phyloP scores from a whole-genome alignment of 2,329 filamentous ascomycete species.

The Aspergillus spinulosporus region DNA sequence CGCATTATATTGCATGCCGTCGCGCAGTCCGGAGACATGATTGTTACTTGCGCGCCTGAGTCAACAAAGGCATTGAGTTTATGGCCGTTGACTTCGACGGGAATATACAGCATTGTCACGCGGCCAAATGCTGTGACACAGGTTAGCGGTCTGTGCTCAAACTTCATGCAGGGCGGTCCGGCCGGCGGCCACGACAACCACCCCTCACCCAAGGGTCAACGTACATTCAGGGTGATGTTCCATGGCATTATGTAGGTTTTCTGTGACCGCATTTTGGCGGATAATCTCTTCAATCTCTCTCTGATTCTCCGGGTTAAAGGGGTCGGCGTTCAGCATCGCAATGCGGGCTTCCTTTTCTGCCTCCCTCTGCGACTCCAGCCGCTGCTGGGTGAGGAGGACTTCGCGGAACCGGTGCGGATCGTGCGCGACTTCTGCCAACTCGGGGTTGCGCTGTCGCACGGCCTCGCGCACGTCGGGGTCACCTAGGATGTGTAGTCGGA shows the following conservation, averaged over 20 bases:
- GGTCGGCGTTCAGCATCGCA: constrained; percentile 83
- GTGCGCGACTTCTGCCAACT: constrained; percentile 73
- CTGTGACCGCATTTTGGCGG: constrained; percentile 86
- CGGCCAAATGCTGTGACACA: constrained; percentile 73
- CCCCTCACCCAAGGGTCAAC: constrained; percentile 28
- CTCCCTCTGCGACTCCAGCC: constrained; percentile 70
- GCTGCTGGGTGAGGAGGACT: constrained; percentile 66
- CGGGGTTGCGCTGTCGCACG: constrained; percentile 70
- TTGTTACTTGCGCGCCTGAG: constrained; percentile 94
- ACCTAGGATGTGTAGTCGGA: constrained; percentile 79
- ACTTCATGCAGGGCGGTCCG: neutral
- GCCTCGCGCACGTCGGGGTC: constrained; percentile 72
- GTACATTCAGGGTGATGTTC: constrained; percentile 95
- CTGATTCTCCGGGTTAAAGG: constrained; percentile 91
- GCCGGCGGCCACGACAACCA: neutral
- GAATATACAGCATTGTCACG: constrained; percentile 94
- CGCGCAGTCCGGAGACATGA: constrained; percentile 95
- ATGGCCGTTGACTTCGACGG: constrained; percentile 89
- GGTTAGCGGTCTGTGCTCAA: constrained; percentile 9
- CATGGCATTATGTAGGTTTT: constrained; percentile 94
- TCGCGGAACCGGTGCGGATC: constrained; percentile 75
- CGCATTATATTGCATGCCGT: constrained; percentile 94
- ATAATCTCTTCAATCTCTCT: constrained; percentile 95
- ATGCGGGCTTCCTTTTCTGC: constrained; percentile 80
- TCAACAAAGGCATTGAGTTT: constrained; percentile 96